Conservation (phyloP, 345 rosid species). For the Rhodamnia rubescens region DNA sequence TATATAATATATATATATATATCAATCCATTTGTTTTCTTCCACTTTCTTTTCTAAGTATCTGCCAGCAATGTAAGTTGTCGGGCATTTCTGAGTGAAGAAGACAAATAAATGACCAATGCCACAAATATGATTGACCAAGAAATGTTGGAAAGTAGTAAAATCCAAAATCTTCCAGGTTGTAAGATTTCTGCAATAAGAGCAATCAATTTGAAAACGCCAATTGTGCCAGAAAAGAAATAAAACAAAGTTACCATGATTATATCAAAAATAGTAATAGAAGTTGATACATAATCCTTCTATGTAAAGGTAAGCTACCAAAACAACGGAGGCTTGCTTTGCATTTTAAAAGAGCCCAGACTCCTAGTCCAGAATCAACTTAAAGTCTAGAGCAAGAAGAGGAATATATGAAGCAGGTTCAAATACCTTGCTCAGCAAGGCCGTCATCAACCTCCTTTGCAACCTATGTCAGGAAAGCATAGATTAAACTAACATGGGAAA, state of each 20-base stretch:
- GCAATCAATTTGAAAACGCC: background rate
- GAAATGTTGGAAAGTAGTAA: background rate
- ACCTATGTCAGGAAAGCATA: conserved; percentile 29
- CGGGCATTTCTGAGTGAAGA: background rate
- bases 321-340: background rate
- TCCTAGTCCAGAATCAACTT: background rate
- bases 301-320: background rate
- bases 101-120: background rate
- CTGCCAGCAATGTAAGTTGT: background rate
- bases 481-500: background rate
- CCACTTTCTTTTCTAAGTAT: background rate
- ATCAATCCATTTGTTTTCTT: background rate
- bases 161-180: background rate
- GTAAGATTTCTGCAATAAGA: background rate
- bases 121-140: background rate
- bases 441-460: conserved; percentile 72
- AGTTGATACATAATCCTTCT: background rate
- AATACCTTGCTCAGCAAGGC: conserved; percentile 63
- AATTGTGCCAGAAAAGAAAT: background rate
- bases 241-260: background rate
- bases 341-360: background rate
- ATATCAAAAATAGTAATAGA: background rate
- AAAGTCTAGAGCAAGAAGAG: background rate
- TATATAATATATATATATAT: background rate
- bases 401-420: background rate